Evolutionary conservation across 805 yeast genomes (phyloP), one percentile per base, ranked within the genome.

Genomic region (Candida xyloterini): DNA sequence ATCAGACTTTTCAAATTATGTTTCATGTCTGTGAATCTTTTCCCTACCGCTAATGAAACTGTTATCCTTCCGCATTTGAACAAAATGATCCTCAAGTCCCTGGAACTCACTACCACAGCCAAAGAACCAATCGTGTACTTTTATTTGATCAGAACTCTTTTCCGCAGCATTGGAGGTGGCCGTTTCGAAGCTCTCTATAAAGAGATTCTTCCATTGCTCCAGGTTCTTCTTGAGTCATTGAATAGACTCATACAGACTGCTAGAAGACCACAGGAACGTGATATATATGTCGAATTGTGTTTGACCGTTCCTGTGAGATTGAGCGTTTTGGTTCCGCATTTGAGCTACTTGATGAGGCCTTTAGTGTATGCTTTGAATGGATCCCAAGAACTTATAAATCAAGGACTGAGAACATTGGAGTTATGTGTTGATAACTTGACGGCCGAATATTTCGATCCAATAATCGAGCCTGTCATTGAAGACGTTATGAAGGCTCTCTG

Each of bases 81-180:
- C 56, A 80, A 84, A 44, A 68, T 95, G 52, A 89, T 93, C 24
- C 66, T 93, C 47, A 81, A 84, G 42, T 85, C 95, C 0, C 68
- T 93, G 57, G 79, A 81, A 43, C 71, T 78, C 38, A 80, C 96
- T 0, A 84, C 96, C 1, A 79, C 81, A 7, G 86, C 97, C 0
- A 84, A 85, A 49, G 96, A 91, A 56, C 98, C 99, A 5, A 71
- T 87, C 16, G 87, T 88, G 2, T 93, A 89, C 59, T 90, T 91
- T 47, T 85, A 89, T 52, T 69, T 93, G 51, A 83, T 93, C 15
- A 71, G 98, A 53, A 87, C 95, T 0, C 66, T 93, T 35, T 93
- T 93, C 69, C 73, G 98, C 61, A 85, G 95, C 54, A 90, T 93
- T 33, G 96, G 97, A 24, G 98, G 99, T 35, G 99, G 99, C 6